phyloP scores from a whole-genome alignment of 140 eudicot species.

The Flaveria floridana region DNA sequence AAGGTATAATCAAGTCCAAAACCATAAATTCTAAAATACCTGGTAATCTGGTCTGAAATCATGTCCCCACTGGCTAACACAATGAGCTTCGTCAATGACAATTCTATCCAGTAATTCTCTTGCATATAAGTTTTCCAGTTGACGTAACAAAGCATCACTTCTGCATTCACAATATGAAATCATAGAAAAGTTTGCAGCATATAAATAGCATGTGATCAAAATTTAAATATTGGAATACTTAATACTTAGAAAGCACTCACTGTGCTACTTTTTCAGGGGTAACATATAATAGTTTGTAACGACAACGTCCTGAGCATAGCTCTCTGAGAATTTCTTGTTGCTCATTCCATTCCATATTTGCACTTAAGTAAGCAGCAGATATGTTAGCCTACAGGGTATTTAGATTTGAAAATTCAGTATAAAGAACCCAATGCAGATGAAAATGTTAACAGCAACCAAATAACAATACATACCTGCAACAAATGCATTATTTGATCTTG shows the following conservation, averaged over 20 bases:
- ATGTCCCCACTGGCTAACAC: constrained; percentile 99
- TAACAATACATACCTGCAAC: constrained; percentile 54
- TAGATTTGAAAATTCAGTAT: constrained; percentile 15
- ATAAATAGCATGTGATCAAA: neutral
- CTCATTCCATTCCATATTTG: constrained; percentile 84
- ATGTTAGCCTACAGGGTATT: constrained; percentile 61
- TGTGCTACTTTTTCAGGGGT: constrained; percentile 94
- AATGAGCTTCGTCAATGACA: constrained; percentile 98
- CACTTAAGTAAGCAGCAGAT: constrained; percentile 91
- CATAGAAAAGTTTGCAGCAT: neutral
- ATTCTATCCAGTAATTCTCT: constrained; percentile 72
- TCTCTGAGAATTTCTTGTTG: constrained; percentile 89
- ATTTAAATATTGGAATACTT: neutral
- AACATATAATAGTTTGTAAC: constrained; percentile 80
- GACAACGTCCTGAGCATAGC: constrained; percentile 61
- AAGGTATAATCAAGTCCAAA: constrained; percentile 5
- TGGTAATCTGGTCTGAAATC: constrained; percentile 99
- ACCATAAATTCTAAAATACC: constrained; percentile 40
- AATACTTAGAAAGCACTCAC: constrained; percentile 39
- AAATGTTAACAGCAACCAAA: constrained; percentile 9
- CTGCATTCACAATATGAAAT: constrained; percentile 43
- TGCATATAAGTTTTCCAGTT: constrained; percentile 68
- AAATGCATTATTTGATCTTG: constrained; percentile 99
- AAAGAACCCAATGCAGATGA: constrained; percentile 11
- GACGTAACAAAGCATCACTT: constrained; percentile 74